Conservation (phyloP, 2,329 filamentous ascomycete genomes). For the Kalmusia sp. region DNA sequence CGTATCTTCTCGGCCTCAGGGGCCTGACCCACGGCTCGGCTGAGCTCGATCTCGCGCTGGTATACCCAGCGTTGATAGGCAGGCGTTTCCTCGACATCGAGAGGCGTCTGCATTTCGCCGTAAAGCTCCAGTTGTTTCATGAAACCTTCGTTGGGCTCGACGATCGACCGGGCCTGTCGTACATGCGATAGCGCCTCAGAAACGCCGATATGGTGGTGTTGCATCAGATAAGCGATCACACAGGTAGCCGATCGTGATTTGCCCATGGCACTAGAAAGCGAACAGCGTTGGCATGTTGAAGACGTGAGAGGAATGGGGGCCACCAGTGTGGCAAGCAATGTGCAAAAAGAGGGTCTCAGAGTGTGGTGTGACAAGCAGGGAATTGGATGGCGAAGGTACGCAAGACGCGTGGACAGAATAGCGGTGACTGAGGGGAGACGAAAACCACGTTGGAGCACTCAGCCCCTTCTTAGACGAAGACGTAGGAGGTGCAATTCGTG, state of each 20-base stretch:
- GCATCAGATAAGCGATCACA: slow-evolving; percentile 83
- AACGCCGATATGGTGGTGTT: slow-evolving; percentile 58
- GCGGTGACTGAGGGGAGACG: slow-evolving; percentile 1
- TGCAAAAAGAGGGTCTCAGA: slow-evolving; percentile 26
- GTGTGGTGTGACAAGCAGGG: slow-evolving; percentile 20
- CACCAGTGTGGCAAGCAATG: slow-evolving; percentile 46
- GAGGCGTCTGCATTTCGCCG: slow-evolving; percentile 84
- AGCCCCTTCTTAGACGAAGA: slow-evolving; percentile 28
- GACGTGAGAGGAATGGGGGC: slow-evolving; percentile 31
- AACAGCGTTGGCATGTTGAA: slow-evolving; percentile 40
- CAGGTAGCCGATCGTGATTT: slow-evolving; percentile 91
- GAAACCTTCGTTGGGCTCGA: slow-evolving; percentile 91
- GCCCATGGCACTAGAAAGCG: slow-evolving; percentile 79
- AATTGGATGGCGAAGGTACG: slow-evolving; percentile 17
- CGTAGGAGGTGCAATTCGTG: slow-evolving; percentile 33
- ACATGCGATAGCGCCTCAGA: slow-evolving; percentile 74
- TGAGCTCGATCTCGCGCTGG: slow-evolving; percentile 68
- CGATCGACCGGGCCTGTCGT: slow-evolving; percentile 74
- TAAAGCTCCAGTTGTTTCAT: slow-evolving; percentile 88
- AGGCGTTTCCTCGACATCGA: slow-evolving; percentile 71
- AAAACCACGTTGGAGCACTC: slow-evolving; percentile 9
- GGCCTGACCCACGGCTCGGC: slow-evolving; percentile 76
- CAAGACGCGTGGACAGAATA: slow-evolving; percentile 31
- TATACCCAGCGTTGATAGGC: slow-evolving; percentile 83
- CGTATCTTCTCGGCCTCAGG: slow-evolving; percentile 77